Conservation (phyloP, 768 basidiomycete species). For the Termitomyces sp. region DNA sequence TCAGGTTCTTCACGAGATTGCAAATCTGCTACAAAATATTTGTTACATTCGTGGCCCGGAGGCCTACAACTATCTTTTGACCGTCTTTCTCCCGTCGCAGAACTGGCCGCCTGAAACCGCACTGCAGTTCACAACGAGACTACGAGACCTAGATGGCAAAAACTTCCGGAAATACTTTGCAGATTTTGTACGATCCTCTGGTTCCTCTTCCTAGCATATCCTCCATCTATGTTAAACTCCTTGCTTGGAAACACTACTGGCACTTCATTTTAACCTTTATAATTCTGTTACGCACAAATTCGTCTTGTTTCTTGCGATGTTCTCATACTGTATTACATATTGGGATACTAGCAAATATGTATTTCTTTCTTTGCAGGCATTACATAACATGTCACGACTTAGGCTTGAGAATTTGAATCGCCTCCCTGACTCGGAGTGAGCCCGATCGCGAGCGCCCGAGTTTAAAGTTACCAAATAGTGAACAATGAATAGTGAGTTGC, state of each 20-base stretch:
- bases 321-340: neutral
- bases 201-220: conserved; percentile 46
- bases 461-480: neutral
- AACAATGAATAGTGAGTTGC: conserved; percentile 2
- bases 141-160: conserved; percentile 71
- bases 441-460: too few relatives aligned
- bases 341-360: too few relatives aligned
- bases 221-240: conserved; percentile 7
- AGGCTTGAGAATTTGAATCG: neutral
- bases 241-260: conserved; percentile 10
- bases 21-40: conserved; percentile 75
- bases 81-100: conserved; percentile 81
- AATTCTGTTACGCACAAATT: conserved; percentile 2
- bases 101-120: conserved; percentile 71
- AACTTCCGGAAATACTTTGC: conserved; percentile 83
- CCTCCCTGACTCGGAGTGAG: too few relatives aligned
- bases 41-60: conserved; percentile 76
- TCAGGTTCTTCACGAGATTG: conserved; percentile 88
- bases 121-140: conserved; percentile 69
- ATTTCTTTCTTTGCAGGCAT: too few relatives aligned
- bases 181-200: conserved; percentile 74
- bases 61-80: conserved; percentile 74
- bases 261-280: neutral
- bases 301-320: conserved; percentile 3
- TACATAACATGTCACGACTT: neutral